Percentiles rank a stretch among this genome's conserved stretches.
phyloP scores from a whole-genome alignment of 108 stramenopile genomes.

The Stephanodiscus minutulus region DNA sequence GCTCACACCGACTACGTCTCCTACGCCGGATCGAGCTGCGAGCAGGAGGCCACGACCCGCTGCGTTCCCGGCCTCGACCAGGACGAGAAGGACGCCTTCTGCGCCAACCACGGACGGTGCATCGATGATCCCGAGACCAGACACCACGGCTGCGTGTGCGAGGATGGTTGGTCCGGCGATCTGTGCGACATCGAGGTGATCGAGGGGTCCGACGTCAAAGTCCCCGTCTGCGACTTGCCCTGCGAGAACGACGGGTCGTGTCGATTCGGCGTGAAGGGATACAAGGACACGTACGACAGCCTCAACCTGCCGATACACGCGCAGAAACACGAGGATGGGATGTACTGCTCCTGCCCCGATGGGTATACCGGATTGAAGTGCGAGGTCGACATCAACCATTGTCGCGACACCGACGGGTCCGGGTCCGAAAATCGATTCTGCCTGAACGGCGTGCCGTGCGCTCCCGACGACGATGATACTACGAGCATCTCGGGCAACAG shows the following conservation, averaged over 20 bases:
- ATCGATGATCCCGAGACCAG: conserved; percentile 27
- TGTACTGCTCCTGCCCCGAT: conserved; percentile 64
- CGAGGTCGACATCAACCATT: conserved; percentile 54
- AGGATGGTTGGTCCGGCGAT: conserved; percentile 44
- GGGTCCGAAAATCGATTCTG: conserved; percentile 42
- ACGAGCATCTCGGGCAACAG: conserved; percentile 11
- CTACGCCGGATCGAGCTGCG: conserved; percentile 31
- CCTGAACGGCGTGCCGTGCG: conserved; percentile 56
- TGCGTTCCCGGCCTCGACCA: conserved; percentile 35
- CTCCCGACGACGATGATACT: conserved; percentile 19
- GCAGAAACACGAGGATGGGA: conserved; percentile 39
- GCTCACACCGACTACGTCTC: conserved; percentile 34
- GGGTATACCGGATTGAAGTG: conserved; percentile 66
- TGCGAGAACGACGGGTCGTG: conserved; percentile 43
- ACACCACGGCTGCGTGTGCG: conserved; percentile 36
- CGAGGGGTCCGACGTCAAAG: conserved; percentile 24
- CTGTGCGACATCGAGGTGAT: conserved; percentile 36
- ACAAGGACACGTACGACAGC: conserved; percentile 33
- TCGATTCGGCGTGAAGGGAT: conserved; percentile 45
- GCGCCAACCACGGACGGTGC: conserved; percentile 34
- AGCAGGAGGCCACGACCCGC: conserved; percentile 32
- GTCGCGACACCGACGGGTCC: conserved; percentile 26
- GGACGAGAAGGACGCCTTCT: conserved; percentile 44
- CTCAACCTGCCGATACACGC: conserved; percentile 24
- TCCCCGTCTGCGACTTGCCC: conserved; percentile 31